Evolutionary conservation across 192 early-diverging fungal genomes (phyloP).

Genomic region (Linnemannia exigua): DNA sequence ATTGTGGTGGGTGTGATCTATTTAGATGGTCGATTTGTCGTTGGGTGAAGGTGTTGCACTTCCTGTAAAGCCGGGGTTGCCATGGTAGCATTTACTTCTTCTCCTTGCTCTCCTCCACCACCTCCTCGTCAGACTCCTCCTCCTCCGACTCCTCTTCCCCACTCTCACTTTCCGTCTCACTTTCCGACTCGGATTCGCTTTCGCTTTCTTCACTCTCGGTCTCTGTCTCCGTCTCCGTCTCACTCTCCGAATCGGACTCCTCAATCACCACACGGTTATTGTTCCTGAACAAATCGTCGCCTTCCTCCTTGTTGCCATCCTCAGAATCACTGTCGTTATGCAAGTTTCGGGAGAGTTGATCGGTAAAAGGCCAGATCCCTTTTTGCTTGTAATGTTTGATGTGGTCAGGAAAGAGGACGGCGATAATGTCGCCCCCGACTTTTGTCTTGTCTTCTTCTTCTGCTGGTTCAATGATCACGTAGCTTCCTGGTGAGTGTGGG

Average conservation of each 20-base stretch:
- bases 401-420: constrained; percentile 81
- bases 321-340: constrained; percentile 26
- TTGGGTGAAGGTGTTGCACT: not conserved
- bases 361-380: constrained; percentile 70
- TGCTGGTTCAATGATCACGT: constrained; percentile 74
- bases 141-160: not conserved
- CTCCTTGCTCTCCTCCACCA: not conserved
- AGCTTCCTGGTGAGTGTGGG: constrained; percentile 61
- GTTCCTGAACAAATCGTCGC: constrained; percentile 74
- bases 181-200: not conserved
- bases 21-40: not conserved
- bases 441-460: constrained; percentile 71
- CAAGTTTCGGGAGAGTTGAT: constrained; percentile 16
- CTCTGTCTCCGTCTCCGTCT: constrained; percentile 52
- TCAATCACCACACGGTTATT: constrained; percentile 68
- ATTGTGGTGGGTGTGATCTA: not conserved
- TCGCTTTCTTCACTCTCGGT: constrained; percentile 34
- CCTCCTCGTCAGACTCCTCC: constrained; percentile 6
- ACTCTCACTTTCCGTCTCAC: not conserved
- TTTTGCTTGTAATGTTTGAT: constrained; percentile 76
- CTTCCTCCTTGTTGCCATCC: constrained; percentile 54
- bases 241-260: constrained; percentile 61
- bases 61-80: not conserved
- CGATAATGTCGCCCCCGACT: constrained; percentile 82
- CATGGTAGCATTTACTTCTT: not conserved